Evolutionary conservation across 495 filamentous ascomycete genomes (phyloP).

Genomic region (Aspergillus egyptiacus): DNA sequence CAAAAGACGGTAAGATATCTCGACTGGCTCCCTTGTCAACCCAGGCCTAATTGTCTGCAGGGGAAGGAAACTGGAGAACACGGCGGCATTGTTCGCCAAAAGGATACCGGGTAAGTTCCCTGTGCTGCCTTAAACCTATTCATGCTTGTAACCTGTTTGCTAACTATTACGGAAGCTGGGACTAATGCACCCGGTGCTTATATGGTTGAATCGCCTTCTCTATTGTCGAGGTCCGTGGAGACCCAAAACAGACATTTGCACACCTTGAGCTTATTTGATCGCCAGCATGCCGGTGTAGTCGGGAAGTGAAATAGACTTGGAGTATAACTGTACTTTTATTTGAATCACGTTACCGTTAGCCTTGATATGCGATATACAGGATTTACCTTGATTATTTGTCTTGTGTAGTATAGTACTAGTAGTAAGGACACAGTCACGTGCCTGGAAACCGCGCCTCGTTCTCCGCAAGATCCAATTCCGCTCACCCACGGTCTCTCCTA

Average conservation of each 20-base stretch:
- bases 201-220: slow-evolving; percentile 4
- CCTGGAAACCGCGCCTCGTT: too few species aligned
- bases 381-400: slow-evolving; percentile 15
- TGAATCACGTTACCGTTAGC: slow-evolving; percentile 15
- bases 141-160: neutral
- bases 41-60: slow-evolving; percentile 29
- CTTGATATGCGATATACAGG: neutral
- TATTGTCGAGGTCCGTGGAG: neutral
- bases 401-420: neutral
- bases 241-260: slow-evolving; percentile 1
- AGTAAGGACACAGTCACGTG: too few species aligned
- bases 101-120: slow-evolving; percentile 67
- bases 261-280: neutral
- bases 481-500: too few species aligned
- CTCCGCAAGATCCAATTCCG: neutral
- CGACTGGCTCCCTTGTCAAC: neutral
- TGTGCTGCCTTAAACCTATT: neutral
- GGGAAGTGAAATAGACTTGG: slow-evolving; percentile 17
- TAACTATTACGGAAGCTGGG: slow-evolving; percentile 37
- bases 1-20: slow-evolving; percentile 51
- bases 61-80: slow-evolving; percentile 68
- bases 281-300: neutral
- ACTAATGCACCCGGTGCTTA: slow-evolving; percentile 25
- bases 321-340: slow-evolving; percentile 24
- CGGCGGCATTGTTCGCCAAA: slow-evolving; percentile 69